phyloP scores from a whole-genome alignment of 129 eudicot species.

The Chrysanthemum makinoi region DNA sequence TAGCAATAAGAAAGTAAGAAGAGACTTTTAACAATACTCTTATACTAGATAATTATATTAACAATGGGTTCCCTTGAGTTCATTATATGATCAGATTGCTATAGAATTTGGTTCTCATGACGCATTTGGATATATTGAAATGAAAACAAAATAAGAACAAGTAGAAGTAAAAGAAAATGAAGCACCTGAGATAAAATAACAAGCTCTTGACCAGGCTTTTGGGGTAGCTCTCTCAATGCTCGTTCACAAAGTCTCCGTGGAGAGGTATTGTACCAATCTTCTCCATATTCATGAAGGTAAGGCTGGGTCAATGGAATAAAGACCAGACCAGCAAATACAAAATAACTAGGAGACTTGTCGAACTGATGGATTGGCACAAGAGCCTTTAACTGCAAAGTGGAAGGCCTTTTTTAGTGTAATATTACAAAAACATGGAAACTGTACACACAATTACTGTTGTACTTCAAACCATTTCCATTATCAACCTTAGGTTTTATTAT shows the following conservation, averaged over 20 bases:
- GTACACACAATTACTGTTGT: background rate
- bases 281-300: conserved; percentile 93
- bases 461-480: too few species aligned
- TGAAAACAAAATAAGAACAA: background rate
- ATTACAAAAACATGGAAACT: background rate
- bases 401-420: background rate
- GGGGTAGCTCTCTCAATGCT: conserved; percentile 74
- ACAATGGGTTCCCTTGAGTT: conserved; percentile 14
- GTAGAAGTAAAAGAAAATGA: background rate
- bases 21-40: too few species aligned
- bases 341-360: conserved; percentile 91
- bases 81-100: background rate
- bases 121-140: background rate
- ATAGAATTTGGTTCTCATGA: background rate
- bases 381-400: conserved; percentile 69
- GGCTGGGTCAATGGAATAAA: conserved; percentile 88
- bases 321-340: conserved; percentile 91
- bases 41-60: too few species aligned
- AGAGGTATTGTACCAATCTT: conserved; percentile 95
- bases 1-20: too few species aligned
- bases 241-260: conserved; percentile 94
- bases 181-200: conserved; percentile 85
- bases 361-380: conserved; percentile 96
- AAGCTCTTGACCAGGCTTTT: conserved; percentile 76
- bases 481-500: too few species aligned